Evolutionary conservation across 148 eudicot genomes (phyloP).

Genomic region (Persicaria tinctoria): DNA sequence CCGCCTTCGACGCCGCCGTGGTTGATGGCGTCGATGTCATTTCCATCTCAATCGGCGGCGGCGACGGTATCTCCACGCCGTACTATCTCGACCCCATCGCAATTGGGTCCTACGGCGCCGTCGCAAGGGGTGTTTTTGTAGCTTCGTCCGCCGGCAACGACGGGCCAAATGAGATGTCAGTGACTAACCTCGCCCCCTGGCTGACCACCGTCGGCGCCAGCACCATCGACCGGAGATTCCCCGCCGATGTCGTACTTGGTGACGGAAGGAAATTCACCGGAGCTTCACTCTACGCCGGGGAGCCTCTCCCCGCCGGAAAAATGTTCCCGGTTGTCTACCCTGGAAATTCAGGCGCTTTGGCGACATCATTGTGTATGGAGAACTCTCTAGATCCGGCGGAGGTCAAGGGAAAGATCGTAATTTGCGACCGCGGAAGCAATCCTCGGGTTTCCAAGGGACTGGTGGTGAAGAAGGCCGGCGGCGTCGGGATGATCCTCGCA

Average conservation of each 20-base stretch:
- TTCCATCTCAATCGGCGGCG: constrained; percentile 89
- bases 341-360: constrained; percentile 64
- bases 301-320: constrained; percentile 32
- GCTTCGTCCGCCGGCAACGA: constrained; percentile 93
- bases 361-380: constrained; percentile 89
- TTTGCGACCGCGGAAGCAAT: constrained; percentile 85
- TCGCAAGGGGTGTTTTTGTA: constrained; percentile 68
- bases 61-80: constrained; percentile 88
- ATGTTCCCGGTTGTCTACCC: constrained; percentile 77
- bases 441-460: constrained; percentile 89
- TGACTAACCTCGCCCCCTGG: constrained; percentile 95
- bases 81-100: constrained; percentile 97
- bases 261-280: constrained; percentile 64
- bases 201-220: constrained; percentile 88
- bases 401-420: constrained; percentile 77
- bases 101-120: constrained; percentile 88
- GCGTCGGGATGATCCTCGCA: constrained; percentile 86
- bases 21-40: constrained; percentile 86
- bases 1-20: constrained; percentile 86
- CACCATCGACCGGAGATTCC: constrained; percentile 83
- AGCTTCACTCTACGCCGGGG: constrained; percentile 74
- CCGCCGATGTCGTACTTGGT: constrained; percentile 67
- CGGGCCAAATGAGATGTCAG: constrained; percentile 90
- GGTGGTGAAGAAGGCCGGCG: constrained; percentile 87
- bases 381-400: constrained; percentile 56